Evolutionary conservation across 495 filamentous ascomycete genomes (phyloP).

Genomic region (Articulospora tetracladia): DNA sequence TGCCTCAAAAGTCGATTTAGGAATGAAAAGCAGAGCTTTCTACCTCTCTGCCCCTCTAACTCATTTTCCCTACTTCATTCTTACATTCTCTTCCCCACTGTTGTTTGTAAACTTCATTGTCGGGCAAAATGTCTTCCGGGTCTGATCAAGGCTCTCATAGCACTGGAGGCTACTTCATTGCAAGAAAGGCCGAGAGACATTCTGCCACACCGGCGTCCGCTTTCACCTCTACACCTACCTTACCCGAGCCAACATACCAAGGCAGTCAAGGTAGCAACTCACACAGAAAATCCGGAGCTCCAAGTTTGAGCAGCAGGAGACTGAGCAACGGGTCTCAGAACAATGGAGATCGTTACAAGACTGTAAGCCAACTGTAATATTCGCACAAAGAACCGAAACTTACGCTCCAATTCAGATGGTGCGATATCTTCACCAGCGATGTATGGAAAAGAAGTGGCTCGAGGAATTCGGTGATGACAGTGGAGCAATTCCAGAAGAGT

Average conservation of each 20-base stretch:
- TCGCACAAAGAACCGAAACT: too few relatives aligned
- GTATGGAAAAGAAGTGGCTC: conserved; percentile 1
- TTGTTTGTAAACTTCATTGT: not conserved
- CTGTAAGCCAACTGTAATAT: too few relatives aligned
- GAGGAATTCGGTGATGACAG: not conserved
- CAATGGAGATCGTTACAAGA: not conserved
- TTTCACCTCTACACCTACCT: not conserved
- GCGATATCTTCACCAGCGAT: not conserved
- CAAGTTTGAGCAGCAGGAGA: conserved; percentile 1
- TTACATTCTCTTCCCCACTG: too few relatives aligned
- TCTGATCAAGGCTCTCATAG: not conserved
- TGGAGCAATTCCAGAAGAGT: not conserved
- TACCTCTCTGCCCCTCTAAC: not conserved
- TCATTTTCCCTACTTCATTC: not conserved
- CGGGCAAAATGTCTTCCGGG: not conserved
- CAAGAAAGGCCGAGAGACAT: not conserved
- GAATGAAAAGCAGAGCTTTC: not conserved
- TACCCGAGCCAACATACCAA: not conserved
- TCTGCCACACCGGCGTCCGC: not conserved
- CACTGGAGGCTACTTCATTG: not conserved
- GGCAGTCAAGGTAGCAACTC: not conserved
- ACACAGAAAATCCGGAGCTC: not conserved
- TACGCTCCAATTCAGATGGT: not conserved
- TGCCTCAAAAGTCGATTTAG: not conserved
- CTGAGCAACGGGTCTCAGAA: not conserved